Percentiles rank a stretch among this genome's conserved stretches.
phyloP scores from a whole-genome alignment of 768 basidiomycete genomes.

The Sporobolomyces roseus region DNA sequence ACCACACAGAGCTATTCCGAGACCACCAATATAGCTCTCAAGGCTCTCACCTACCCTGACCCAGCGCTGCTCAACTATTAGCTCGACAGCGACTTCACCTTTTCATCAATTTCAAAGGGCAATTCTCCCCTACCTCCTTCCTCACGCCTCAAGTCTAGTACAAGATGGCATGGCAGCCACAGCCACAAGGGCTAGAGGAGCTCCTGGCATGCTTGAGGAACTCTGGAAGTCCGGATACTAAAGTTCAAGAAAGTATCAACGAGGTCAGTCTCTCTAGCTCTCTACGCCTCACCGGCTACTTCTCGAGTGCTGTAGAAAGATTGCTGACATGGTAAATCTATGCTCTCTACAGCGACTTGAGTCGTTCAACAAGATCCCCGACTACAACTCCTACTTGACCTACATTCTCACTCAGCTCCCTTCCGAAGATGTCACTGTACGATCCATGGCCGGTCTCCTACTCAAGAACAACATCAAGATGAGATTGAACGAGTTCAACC shows the following conservation, averaged over 20 bases:
- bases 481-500: constrained; percentile 61
- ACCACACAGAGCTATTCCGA: too few species aligned
- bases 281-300: neutral
- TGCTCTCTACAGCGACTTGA: constrained; percentile 47
- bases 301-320: neutral
- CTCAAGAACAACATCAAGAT: constrained; percentile 91
- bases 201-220: constrained; percentile 28
- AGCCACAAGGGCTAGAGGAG: constrained; percentile 28
- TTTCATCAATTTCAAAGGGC: too few species aligned
- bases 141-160: neutral
- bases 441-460: constrained; percentile 91
- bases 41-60: too few species aligned
- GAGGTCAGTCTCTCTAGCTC: constrained; percentile 23
- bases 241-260: constrained; percentile 38
- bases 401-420: constrained; percentile 80
- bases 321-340: neutral
- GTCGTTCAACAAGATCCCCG: constrained; percentile 46
- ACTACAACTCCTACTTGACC: constrained; percentile 64
- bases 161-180: constrained; percentile 29
- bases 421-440: constrained; percentile 83
- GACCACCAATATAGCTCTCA: too few species aligned
- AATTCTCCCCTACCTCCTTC: too few species aligned
- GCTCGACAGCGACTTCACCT: too few species aligned
- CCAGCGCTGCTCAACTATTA: too few species aligned
- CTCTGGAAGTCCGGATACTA: constrained; percentile 26